A percentile compares a stretch with the other conserved stretches of the same genome.
phyloP scores from a whole-genome alignment of 2,329 filamentous ascomycete genomes.

The Botrytis sinoallii region DNA sequence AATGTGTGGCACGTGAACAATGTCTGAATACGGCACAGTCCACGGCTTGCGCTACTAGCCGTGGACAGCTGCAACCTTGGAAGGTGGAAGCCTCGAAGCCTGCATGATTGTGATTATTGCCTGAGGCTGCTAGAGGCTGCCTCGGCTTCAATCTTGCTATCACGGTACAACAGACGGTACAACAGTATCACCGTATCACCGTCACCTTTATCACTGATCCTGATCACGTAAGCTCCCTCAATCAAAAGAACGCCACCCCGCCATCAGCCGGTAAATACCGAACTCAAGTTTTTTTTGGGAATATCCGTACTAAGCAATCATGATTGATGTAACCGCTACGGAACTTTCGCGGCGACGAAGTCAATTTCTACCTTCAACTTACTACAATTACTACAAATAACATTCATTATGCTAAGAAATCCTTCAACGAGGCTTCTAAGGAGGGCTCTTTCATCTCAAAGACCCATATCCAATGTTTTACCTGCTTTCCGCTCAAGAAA shows the following conservation, averaged over 20 bases:
- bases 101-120: too few species aligned
- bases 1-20: background rate
- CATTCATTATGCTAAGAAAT: slow-evolving; percentile 35
- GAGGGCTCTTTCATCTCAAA: slow-evolving; percentile 25
- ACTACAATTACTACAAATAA: background rate
- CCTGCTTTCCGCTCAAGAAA: slow-evolving; percentile 34
- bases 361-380: background rate
- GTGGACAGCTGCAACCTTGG: background rate
- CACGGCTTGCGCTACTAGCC: background rate
- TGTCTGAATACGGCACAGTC: background rate
- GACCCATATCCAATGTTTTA: slow-evolving; percentile 23
- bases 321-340: background rate
- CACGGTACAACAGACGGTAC: too few species aligned
- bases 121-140: background rate
- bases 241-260: background rate
- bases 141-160: background rate
- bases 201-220: background rate
- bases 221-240: background rate
- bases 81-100: too few species aligned
- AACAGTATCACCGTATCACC: too few species aligned
- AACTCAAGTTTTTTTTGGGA: slow-evolving; percentile 5
- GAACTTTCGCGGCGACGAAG: background rate
- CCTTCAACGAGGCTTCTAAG: slow-evolving; percentile 31
- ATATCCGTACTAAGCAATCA: background rate
- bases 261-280: background rate